phyloP scores from a whole-genome alignment of 257 asterid species.

The Solanum peruvianum region DNA sequence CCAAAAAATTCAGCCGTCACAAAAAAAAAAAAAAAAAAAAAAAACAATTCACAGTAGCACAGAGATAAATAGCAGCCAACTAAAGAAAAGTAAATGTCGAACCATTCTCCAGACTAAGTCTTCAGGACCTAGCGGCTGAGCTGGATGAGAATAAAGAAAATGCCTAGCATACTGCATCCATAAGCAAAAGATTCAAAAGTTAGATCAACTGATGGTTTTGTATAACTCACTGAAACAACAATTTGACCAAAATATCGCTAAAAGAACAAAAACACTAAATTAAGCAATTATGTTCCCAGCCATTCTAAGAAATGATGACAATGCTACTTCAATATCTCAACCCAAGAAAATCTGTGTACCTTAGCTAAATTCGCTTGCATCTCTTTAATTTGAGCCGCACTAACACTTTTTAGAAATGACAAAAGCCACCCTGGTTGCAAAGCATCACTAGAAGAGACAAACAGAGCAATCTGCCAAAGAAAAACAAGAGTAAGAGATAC shows the following conservation, averaged over 20 bases:
- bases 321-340: not conserved
- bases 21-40: not conserved
- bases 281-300: not conserved
- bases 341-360: conserved; percentile 34
- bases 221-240: not conserved
- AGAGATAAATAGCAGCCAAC: not conserved
- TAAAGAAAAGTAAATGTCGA: conserved; percentile 18
- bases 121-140: conserved; percentile 89
- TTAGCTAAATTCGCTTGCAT: conserved; percentile 62
- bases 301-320: not conserved
- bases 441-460: conserved; percentile 71
- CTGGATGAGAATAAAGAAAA: conserved; percentile 88
- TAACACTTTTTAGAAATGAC: conserved; percentile 47
- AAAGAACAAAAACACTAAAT: not conserved
- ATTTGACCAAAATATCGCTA: not conserved
- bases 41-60: not conserved
- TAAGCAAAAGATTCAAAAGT: not conserved
- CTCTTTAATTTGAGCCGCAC: conserved; percentile 48
- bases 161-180: conserved; percentile 73
- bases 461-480: conserved; percentile 67
- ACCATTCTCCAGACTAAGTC: conserved; percentile 97
- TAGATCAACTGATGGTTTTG: not conserved
- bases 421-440: conserved; percentile 79
- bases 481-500: conserved; percentile 8
- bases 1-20: not conserved